phyloP scores from a whole-genome alignment of 2,329 filamentous ascomycete genomes.

The Dothideomycetidae sp. region DNA sequence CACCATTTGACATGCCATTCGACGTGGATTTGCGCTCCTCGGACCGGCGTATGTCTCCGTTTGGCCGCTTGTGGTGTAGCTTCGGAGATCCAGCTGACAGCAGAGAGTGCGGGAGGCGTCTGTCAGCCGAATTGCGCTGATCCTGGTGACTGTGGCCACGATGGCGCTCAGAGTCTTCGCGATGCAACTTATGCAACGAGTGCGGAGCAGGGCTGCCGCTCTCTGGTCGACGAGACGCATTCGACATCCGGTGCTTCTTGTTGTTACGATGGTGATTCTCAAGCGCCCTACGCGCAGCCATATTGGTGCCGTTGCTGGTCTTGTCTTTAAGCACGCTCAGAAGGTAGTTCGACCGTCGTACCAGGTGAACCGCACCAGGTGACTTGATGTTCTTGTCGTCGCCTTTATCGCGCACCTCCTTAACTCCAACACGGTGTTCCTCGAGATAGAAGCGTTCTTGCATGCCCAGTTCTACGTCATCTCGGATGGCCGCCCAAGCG shows the following conservation, averaged over 20 bases:
- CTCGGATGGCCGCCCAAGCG: slow-evolving; percentile 86
- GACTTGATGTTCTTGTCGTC: slow-evolving; percentile 65
- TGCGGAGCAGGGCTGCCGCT: slow-evolving; percentile 53
- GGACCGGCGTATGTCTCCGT: slow-evolving; percentile 31
- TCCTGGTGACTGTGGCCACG: slow-evolving; percentile 26
- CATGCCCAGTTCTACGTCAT: slow-evolving; percentile 76
- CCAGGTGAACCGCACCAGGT: slow-evolving; percentile 91
- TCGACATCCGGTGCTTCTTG: slow-evolving; percentile 57
- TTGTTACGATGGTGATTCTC: slow-evolving; percentile 94
- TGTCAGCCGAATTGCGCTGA: slow-evolving; percentile 20
- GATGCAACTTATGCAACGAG: slow-evolving; percentile 22
- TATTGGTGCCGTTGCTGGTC: slow-evolving; percentile 48
- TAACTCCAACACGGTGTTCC: slow-evolving; percentile 95
- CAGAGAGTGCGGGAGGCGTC: slow-evolving; percentile 14
- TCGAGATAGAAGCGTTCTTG: slow-evolving; percentile 88
- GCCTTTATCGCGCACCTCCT: slow-evolving; percentile 71
- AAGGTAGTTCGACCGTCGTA: slow-evolving; percentile 86
- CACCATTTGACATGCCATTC: slow-evolving; percentile 30
- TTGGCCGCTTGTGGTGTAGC: slow-evolving; percentile 22
- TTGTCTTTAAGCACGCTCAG: slow-evolving; percentile 90
- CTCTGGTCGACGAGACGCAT: slow-evolving; percentile 42
- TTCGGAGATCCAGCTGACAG: slow-evolving; percentile 31
- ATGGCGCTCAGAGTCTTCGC: slow-evolving; percentile 24
- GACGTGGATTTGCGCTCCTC: slow-evolving; percentile 33
- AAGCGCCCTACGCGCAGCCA: slow-evolving; percentile 60